These are phyloP conservation scores for Ophiostoma angusticollis DNA, from an alignment of 2,329 filamentous ascomycete species.

Conservation along the genomic window DNA sequence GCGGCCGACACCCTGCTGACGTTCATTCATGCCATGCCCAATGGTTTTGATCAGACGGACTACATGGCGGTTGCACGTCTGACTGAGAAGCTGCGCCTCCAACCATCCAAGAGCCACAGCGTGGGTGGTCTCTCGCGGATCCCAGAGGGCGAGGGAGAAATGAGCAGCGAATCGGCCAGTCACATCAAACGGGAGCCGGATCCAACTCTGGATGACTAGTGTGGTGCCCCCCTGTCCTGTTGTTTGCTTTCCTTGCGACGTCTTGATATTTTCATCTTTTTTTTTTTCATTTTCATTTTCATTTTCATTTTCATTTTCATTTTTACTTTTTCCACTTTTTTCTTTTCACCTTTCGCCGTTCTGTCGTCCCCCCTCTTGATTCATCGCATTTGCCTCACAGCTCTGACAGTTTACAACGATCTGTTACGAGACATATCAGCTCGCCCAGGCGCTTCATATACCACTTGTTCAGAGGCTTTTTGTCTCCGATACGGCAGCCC, in stretches of 20 bases:
- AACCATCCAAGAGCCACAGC: slow-evolving; percentile 23
- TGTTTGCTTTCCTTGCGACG: neutral
- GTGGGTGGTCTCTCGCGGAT: slow-evolving; percentile 42
- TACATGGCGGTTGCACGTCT: slow-evolving; percentile 66
- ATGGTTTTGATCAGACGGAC: slow-evolving; percentile 62
- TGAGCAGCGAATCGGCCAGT: slow-evolving; percentile 26
- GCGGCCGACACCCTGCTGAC: slow-evolving; percentile 71
- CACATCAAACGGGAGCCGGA: slow-evolving; percentile 26
- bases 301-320: neutral
- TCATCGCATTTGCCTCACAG: neutral
- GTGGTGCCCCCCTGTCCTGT: too few species aligned
- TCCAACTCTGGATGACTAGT: slow-evolving; percentile 21
- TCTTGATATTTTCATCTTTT: neutral
- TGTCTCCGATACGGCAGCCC: too few species aligned
- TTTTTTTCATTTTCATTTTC: slow-evolving; percentile 10
- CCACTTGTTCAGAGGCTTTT: too few species aligned
- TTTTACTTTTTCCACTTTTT: neutral
- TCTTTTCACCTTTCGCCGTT: slow-evolving; percentile 11
- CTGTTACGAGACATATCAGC: slow-evolving; percentile 3
- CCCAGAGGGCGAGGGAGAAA: slow-evolving; percentile 43
- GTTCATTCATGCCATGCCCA: slow-evolving; percentile 61
- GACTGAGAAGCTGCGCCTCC: slow-evolving; percentile 72
- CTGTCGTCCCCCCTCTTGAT: neutral
- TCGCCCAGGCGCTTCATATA: slow-evolving; percentile 3
- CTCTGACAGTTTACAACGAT: neutral